Evolutionary conservation across 2,329 filamentous ascomycete species (phyloP), one percentile per base, ranked within the genome.

Genomic region (Fusarium marasasianum): DNA sequence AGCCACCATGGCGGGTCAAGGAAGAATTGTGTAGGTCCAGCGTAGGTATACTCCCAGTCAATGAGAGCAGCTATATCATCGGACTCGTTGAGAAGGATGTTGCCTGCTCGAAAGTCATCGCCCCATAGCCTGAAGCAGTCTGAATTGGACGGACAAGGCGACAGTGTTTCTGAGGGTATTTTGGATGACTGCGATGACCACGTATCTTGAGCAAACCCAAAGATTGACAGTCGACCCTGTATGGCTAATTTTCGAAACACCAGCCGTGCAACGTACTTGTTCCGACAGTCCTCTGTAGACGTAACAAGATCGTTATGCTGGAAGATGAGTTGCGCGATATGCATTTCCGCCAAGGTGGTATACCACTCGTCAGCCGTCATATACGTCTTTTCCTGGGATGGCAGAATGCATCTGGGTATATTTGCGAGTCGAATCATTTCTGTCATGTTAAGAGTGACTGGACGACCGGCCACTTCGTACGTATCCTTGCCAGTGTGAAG

Each of bases 201-300:
- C 3, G 57, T 9, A 44, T 64, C 66, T 45, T 79, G 64, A 3
- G 66, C 50, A 59, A 81, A 80, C 4, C 79, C 76, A 53, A 81
- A 79, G 0, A 26, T 67, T 5, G 77, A 79, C 0, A 80, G 64
- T 8, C 63, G 62, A 1, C 77, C 77, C 66, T 78, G 40, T 55
- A 71, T 74, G 8, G 80, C 80, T 10, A 83, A 57, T 50, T 73
- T 80, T 6, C 81, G 82, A 68, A 85, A 86, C 0, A 86, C 63
- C 41, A 83, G 80, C 8, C 82, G 82, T 11, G 83, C 80, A 4
- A 85, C 79, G 50, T 86, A 86, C 65, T 86, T 86, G 33, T 81
- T 83, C 4, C 82, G 78, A 47, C 81, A 83, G 67, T 86, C 84
- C 15, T 83, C 81, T 26, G 79, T 83, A 8, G 79, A 77, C 1